A percentile compares a stretch with the other conserved stretches of the same genome.
Evolutionary conservation across 2,329 filamentous ascomycete species (phyloP).

Genomic region (Rutstroemia sp.): DNA sequence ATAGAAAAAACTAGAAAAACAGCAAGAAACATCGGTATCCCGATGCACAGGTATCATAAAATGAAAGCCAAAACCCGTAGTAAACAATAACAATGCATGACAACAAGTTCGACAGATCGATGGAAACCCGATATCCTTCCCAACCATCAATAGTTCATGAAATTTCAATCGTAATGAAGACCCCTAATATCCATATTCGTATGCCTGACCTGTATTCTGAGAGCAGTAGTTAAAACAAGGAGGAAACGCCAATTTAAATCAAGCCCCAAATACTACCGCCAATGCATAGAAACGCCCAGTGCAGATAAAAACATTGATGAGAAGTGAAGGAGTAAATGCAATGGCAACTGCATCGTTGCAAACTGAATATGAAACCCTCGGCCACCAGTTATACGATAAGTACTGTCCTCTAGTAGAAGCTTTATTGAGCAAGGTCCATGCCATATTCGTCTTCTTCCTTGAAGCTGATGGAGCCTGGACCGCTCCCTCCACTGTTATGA

Average conservation of each 20-base stretch:
- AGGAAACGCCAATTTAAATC: conserved; percentile 16
- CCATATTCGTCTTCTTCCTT: conserved; percentile 93
- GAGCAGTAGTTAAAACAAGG: conserved; percentile 14
- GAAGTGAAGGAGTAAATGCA: conserved; percentile 13
- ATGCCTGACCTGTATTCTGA: conserved; percentile 22
- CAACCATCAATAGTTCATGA: background rate
- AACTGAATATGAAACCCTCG: background rate
- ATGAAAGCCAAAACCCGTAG: background rate
- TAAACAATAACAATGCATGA: conserved; percentile 2
- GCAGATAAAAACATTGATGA: conserved; percentile 22
- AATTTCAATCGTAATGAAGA: background rate
- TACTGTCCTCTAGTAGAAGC: conserved; percentile 6
- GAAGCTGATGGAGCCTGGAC: conserved; percentile 61
- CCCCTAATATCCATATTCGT: conserved; percentile 5
- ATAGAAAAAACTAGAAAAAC: conserved; percentile 3
- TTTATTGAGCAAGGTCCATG: conserved; percentile 60
- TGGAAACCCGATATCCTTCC: conserved; percentile 4
- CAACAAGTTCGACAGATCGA: background rate
- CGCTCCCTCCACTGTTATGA: conserved; percentile 64
- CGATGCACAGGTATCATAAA: conserved; percentile 10
- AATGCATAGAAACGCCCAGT: conserved; percentile 28
- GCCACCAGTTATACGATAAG: background rate
- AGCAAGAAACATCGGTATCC: conserved; percentile 7
- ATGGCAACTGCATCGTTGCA: background rate
- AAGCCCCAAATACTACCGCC: conserved; percentile 23